Conservation (phyloP, 371 early-diverging fungal genomes). For the Saksenaea oblongispora region DNA sequence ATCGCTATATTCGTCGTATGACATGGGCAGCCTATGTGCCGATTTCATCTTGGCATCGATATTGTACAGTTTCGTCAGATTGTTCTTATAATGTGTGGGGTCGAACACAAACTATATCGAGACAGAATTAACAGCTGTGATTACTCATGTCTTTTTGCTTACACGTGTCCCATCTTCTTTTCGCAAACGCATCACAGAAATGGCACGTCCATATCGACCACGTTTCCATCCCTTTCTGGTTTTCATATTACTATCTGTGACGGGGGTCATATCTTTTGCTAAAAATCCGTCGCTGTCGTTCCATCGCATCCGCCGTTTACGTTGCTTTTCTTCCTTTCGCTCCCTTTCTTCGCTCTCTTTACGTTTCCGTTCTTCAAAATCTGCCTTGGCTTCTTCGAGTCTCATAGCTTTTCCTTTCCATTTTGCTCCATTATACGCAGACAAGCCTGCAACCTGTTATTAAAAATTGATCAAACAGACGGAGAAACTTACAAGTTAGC, state of each 20-base stretch:
- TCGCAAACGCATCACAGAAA: constrained; percentile 68
- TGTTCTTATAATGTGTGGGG: constrained; percentile 74
- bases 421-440: constrained; percentile 76
- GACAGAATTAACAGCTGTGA: not conserved
- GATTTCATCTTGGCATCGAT: constrained; percentile 48
- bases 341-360: constrained; percentile 27
- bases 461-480: constrained; percentile 26
- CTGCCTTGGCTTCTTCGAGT: constrained; percentile 80
- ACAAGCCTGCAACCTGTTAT: constrained; percentile 46
- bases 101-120: constrained; percentile 62
- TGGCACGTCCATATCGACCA: constrained; percentile 78
- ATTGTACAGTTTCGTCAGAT: constrained; percentile 64
- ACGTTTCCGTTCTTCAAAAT: constrained; percentile 58
- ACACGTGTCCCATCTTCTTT: constrained; percentile 53
- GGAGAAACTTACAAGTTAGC: constrained; percentile 55
- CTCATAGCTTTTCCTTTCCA: constrained; percentile 83
- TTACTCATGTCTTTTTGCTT: constrained; percentile 1
- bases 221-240: constrained; percentile 72
- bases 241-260: constrained; percentile 72
- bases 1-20: constrained; percentile 39
- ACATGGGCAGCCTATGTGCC: constrained; percentile 38
- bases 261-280: constrained; percentile 69
- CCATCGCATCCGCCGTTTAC: constrained; percentile 28
- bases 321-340: constrained; percentile 20
- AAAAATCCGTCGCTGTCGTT: constrained; percentile 37